These are phyloP conservation scores for Huiozyma sinensis DNA, from an alignment of 805 yeast species.

Conservation along the genomic window DNA sequence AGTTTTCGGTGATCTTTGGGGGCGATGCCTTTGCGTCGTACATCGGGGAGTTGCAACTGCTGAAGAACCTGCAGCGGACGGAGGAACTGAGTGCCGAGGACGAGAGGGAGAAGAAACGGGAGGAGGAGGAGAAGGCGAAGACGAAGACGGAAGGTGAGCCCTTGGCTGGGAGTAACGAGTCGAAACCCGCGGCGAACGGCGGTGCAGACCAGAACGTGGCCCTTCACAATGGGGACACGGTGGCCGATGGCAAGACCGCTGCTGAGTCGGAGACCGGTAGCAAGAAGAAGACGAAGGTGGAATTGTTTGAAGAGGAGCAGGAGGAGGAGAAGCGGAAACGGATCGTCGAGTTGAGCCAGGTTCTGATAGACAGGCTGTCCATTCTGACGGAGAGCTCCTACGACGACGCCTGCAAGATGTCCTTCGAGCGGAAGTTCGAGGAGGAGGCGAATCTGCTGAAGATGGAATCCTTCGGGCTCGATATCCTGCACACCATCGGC, in stretches of 20 bases:
- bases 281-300: conserved; percentile 37
- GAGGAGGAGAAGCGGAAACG: conserved; percentile 53
- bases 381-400: conserved; percentile 52
- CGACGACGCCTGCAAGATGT: conserved; percentile 47
- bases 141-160: conserved; percentile 5
- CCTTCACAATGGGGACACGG: neutral
- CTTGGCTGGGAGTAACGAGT: neutral
- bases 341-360: conserved; percentile 49
- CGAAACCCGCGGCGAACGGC: neutral
- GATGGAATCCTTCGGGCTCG: conserved; percentile 78
- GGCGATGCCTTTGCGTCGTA: conserved; percentile 81
- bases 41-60: conserved; percentile 78
- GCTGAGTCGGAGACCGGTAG: conserved; percentile 2
- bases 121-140: conserved; percentile 26
- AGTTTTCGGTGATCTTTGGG: conserved; percentile 66
- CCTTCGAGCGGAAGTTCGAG: conserved; percentile 54
- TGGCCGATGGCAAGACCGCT: neutral
- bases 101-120: conserved; percentile 30
- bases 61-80: conserved; percentile 62
- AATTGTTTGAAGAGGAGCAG: conserved; percentile 69
- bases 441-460: conserved; percentile 78
- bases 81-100: conserved; percentile 41
- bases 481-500: conserved; percentile 68
- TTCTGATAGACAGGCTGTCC: conserved; percentile 44
- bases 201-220: neutral